Evolutionary conservation across 352 stramenopile genomes (phyloP).

Genomic region (Phytopythium cucurbitacearum): DNA sequence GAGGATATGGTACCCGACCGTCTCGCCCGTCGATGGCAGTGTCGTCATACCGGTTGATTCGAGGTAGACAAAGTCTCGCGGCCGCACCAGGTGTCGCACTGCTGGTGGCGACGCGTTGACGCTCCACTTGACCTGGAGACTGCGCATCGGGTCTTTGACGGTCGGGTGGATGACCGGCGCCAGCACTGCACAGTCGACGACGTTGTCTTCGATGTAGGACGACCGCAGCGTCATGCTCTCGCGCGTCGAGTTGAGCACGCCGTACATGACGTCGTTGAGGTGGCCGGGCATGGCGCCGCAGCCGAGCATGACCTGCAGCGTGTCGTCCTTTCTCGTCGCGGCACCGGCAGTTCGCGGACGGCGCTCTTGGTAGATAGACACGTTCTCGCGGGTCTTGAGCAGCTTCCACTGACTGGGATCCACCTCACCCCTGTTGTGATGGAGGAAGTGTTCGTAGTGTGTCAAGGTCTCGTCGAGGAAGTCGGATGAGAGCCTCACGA

Average conservation of each 20-base stretch:
- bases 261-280: constrained; percentile 29
- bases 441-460: constrained; percentile 29
- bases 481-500: constrained; percentile 23
- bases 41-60: constrained; percentile 27
- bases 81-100: constrained; percentile 22
- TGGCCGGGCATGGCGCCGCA: constrained; percentile 23
- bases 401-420: constrained; percentile 30
- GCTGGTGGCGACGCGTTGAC: constrained; percentile 15
- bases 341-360: constrained; percentile 1
- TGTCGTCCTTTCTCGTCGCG: neutral
- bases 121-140: constrained; percentile 27
- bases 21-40: constrained; percentile 20
- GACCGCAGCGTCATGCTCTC: constrained; percentile 24
- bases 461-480: constrained; percentile 21
- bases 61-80: constrained; percentile 35
- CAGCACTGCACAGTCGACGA: constrained; percentile 24
- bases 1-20: constrained; percentile 28
- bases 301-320: constrained; percentile 16
- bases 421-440: constrained; percentile 18
- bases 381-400: constrained; percentile 23
- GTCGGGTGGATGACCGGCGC: constrained; percentile 11
- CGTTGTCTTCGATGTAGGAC: constrained; percentile 21
- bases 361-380: constrained; percentile 33
- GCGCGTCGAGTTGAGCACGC: constrained; percentile 15
- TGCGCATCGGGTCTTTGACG: constrained; percentile 18